A percentile compares a stretch with the other conserved stretches of the same genome.
phyloP scores from a whole-genome alignment of 768 basidiomycete species.

The Podaxis sp. region DNA sequence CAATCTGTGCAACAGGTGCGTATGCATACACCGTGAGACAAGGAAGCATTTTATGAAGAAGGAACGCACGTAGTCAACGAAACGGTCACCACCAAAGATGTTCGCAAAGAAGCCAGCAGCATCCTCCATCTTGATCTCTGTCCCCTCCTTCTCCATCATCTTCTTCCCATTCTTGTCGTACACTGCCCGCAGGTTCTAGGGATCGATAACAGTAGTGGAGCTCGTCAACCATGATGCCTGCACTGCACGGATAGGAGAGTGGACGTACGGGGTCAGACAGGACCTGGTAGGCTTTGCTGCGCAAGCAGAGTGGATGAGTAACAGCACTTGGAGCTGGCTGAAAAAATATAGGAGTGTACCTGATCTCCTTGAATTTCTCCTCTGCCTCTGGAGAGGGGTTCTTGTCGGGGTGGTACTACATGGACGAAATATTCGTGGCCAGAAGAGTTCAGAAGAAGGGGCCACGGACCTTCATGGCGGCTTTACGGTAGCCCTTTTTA shows the following conservation, averaged over 20 bases:
- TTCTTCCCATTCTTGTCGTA: slow-evolving; percentile 96
- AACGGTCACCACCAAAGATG: slow-evolving; percentile 94
- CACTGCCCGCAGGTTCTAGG: slow-evolving; percentile 74
- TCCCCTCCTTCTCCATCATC: slow-evolving; percentile 83
- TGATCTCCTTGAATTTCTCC: slow-evolving; percentile 96
- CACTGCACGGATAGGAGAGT: slow-evolving; percentile 1
- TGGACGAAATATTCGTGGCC: slow-evolving; percentile 6
- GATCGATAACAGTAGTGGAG: background rate
- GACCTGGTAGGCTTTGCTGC: slow-evolving; percentile 93
- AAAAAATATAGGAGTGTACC: slow-evolving; percentile 36
- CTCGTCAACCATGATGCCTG: background rate
- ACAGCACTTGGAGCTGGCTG: background rate
- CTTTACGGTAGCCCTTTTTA: slow-evolving; percentile 94
- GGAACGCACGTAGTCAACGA: slow-evolving; percentile 76
- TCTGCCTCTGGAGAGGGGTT: slow-evolving; percentile 91
- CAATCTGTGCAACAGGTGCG: slow-evolving; percentile 55
- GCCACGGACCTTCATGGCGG: slow-evolving; percentile 79
- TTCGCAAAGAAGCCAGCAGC: slow-evolving; percentile 93
- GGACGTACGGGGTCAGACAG: slow-evolving; percentile 71
- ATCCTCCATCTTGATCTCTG: slow-evolving; percentile 70
- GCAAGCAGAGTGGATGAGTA: slow-evolving; percentile 5
- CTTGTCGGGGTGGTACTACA: slow-evolving; percentile 92
- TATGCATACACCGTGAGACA: background rate
- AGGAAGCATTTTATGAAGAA: background rate
- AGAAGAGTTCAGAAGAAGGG: background rate